Evolutionary conservation across 768 basidiomycete genomes (phyloP).

Genomic region (Trametes cingulata): DNA sequence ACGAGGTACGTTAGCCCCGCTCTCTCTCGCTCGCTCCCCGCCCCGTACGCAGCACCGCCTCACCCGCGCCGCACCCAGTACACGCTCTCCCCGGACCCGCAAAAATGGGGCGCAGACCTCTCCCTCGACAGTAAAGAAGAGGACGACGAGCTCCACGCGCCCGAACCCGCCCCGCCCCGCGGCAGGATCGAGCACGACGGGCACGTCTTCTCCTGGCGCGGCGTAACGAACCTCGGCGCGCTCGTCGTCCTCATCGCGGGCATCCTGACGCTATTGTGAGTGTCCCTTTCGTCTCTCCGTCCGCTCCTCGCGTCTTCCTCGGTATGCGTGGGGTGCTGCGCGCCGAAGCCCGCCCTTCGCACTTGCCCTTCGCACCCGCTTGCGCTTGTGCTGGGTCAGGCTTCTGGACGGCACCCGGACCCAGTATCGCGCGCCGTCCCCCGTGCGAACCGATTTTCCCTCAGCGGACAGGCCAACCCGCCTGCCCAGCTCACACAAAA

Average conservation of each 20-base stretch:
- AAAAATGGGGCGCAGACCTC: constrained; percentile 36
- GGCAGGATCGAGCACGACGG: constrained; percentile 37
- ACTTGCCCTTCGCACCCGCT: too few relatives aligned
- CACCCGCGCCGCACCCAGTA: constrained; percentile 29
- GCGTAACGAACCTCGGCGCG: constrained; percentile 45
- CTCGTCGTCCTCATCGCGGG: constrained; percentile 37
- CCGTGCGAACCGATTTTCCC: background rate
- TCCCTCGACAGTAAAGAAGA: constrained; percentile 36
- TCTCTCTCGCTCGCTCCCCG: background rate
- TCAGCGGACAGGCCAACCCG: background rate
- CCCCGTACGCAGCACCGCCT: background rate
- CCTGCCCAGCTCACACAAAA: background rate
- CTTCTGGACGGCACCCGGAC: background rate
- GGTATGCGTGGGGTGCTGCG: background rate
- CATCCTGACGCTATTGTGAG: constrained; percentile 33
- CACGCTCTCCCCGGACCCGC: constrained; percentile 38
- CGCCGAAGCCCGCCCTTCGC: background rate
- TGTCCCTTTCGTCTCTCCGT: background rate
- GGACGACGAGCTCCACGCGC: constrained; percentile 41
- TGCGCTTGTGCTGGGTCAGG: background rate
- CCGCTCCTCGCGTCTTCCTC: background rate
- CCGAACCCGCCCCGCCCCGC: constrained; percentile 28
- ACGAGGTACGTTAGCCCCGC: constrained; percentile 24
- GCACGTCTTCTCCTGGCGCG: constrained; percentile 38
- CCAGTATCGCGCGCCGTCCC: background rate